A percentile compares a stretch with the other conserved stretches of the same genome.
Conservation (phyloP, 164 flowering plant species). For the Tinospora cordifolia region DNA sequence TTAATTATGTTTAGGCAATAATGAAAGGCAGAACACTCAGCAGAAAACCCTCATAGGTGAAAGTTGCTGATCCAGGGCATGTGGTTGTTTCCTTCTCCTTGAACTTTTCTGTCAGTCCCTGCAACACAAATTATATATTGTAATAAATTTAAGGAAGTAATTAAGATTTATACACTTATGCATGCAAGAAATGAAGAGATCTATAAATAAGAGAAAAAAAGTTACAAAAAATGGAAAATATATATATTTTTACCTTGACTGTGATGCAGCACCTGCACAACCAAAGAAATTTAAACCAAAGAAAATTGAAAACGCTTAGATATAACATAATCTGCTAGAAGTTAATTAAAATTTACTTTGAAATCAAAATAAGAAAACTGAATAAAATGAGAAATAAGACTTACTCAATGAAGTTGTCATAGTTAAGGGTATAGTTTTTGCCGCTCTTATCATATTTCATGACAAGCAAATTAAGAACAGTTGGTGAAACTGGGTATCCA, state of each 20-base stretch:
- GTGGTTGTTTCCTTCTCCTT: constrained; percentile 48
- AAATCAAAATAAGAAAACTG: too few species aligned
- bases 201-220: too few species aligned
- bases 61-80: constrained; percentile 53
- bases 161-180: too few species aligned
- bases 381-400: too few species aligned
- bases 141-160: background rate
- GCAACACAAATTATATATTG: background rate
- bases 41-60: constrained; percentile 66
- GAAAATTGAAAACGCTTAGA: too few species aligned
- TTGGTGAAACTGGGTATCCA: background rate
- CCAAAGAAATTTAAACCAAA: too few species aligned
- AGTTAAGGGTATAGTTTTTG: constrained; percentile 56
- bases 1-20: constrained; percentile 29
- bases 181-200: too few species aligned
- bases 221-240: too few species aligned
- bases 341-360: too few species aligned
- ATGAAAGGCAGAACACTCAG: constrained; percentile 68
- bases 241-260: background rate
- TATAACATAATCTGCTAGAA: too few species aligned
- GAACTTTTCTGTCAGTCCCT: constrained; percentile 78
- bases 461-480: constrained; percentile 39
- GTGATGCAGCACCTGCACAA: background rate
- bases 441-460: constrained; percentile 71
- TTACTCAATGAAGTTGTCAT: constrained; percentile 51